Conservation (phyloP, 768 basidiomycete genomes). For the Pulveroboletus sp. region DNA sequence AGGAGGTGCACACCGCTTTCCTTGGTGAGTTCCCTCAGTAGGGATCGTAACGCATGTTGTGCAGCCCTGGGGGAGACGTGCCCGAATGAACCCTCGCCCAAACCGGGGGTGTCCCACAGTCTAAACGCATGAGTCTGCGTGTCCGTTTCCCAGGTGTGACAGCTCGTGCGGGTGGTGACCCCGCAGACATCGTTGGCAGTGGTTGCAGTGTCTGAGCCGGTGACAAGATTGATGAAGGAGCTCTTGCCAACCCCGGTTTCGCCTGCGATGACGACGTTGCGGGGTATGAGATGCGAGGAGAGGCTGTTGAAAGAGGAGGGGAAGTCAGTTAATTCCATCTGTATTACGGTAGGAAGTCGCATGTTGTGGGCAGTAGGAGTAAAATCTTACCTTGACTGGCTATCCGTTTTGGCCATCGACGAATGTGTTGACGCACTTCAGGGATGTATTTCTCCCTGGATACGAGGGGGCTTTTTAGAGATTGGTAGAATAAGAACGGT, state of each 20-base stretch:
- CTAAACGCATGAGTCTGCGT: conserved; percentile 13
- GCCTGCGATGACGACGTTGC: conserved; percentile 21
- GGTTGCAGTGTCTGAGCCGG: conserved; percentile 9
- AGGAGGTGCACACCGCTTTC: conserved; percentile 25
- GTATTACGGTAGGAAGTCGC: neutral
- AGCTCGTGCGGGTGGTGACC: conserved; percentile 14
- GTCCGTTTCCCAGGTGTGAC: conserved; percentile 19
- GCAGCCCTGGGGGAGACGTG: conserved; percentile 20
- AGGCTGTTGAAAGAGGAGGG: neutral
- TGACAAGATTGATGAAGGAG: conserved; percentile 24
- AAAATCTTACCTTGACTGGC: conserved; percentile 6
- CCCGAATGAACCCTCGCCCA: conserved; percentile 21
- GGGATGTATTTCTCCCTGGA: neutral
- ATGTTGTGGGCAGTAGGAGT: neutral
- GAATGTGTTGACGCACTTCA: too few relatives aligned
- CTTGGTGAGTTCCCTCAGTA: conserved; percentile 17
- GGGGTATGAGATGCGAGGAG: conserved; percentile 5
- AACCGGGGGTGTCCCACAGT: conserved; percentile 24
- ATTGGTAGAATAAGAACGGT: neutral
- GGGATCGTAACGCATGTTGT: conserved; percentile 15
- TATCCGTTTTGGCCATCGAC: conserved; percentile 10
- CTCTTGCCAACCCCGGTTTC: conserved; percentile 26
- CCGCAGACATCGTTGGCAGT: conserved; percentile 21
- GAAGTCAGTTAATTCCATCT: neutral
- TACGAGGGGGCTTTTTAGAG: neutral